Conservation (phyloP, 768 basidiomycete genomes). For the Pholiota conissans region DNA sequence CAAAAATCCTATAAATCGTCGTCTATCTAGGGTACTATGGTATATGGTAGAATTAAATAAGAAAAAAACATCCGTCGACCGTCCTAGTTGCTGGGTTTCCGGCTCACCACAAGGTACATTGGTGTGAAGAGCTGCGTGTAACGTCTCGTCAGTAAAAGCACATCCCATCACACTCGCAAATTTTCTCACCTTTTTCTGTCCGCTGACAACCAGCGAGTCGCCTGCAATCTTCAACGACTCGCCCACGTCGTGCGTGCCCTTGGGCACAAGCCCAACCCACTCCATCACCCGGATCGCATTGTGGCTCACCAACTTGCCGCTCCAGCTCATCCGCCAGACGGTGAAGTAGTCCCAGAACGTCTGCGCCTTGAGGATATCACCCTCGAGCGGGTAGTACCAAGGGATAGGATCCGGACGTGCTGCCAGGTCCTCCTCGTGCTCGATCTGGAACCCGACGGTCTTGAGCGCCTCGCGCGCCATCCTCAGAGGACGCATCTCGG, state of each 20-base stretch:
- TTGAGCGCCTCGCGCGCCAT: constrained; percentile 74
- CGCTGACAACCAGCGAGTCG: constrained; percentile 78
- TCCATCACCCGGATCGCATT: constrained; percentile 78
- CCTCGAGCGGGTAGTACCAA: constrained; percentile 98
- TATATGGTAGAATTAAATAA: constrained; percentile 15
- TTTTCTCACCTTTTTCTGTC: constrained; percentile 72
- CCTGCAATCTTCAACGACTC: constrained; percentile 87
- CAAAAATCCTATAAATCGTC: constrained; percentile 19
- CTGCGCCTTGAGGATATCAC: constrained; percentile 90
- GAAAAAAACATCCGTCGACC: background rate
- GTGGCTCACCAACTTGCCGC: constrained; percentile 83
- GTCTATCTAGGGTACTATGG: constrained; percentile 10
- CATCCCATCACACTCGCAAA: background rate
- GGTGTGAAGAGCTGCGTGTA: constrained; percentile 75
- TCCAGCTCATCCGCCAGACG: constrained; percentile 88
- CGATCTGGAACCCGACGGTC: constrained; percentile 82
- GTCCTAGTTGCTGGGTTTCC: constrained; percentile 51
- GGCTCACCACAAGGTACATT: constrained; percentile 73
- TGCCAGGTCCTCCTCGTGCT: constrained; percentile 94
- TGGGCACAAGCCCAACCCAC: constrained; percentile 76
- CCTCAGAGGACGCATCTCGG: constrained; percentile 86
- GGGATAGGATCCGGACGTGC: constrained; percentile 73
- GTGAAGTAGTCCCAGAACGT: constrained; percentile 90
- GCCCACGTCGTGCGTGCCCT: constrained; percentile 89
- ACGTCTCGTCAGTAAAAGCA: constrained; percentile 8